Evolutionary conservation across 768 basidiomycete genomes (phyloP).

Genomic region (Termitomyces eurrhizus): DNA sequence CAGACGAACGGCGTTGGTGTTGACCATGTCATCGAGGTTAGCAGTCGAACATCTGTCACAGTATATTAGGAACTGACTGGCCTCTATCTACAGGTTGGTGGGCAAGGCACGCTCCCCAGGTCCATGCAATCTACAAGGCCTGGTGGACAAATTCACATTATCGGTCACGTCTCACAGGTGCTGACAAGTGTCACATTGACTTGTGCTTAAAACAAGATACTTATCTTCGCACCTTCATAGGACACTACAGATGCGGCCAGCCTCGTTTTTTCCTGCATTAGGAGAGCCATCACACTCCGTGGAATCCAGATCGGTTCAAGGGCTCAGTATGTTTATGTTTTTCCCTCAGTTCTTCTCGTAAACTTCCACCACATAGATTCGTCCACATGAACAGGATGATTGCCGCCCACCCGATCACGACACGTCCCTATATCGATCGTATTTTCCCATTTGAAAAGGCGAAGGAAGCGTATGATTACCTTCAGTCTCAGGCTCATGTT

Average conservation of each 20-base stretch:
- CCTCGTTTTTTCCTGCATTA: conserved; percentile 29
- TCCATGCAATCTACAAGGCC: conserved; percentile 34
- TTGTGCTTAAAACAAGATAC: not conserved
- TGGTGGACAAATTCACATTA: conserved; percentile 43
- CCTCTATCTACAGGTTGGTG: conserved; percentile 45
- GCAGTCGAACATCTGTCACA: not conserved
- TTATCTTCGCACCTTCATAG: conserved; percentile 1
- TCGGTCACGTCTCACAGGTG: conserved; percentile 49
- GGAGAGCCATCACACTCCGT: conserved; percentile 37
- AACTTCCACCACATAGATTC: conserved; percentile 31
- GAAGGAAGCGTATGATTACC: conserved; percentile 46
- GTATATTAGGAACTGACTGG: not conserved
- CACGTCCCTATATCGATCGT: conserved; percentile 51
- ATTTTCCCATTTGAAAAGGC: conserved; percentile 56
- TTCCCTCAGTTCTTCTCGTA: not conserved
- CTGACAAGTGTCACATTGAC: not conserved
- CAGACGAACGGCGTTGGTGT: conserved; percentile 37
- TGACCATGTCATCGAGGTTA: conserved; percentile 36
- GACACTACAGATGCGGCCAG: conserved; percentile 20
- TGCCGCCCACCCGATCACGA: conserved; percentile 32
- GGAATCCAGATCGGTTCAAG: conserved; percentile 56
- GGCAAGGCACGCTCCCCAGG: conserved; percentile 44
- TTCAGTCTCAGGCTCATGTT: conserved; percentile 52
- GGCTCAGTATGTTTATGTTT: conserved; percentile 40
- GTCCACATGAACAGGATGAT: conserved; percentile 50